Evolutionary conservation across 495 filamentous ascomycete species (phyloP), one percentile per base, ranked within the genome.

Genomic region (Aspergillus nanangensis): DNA sequence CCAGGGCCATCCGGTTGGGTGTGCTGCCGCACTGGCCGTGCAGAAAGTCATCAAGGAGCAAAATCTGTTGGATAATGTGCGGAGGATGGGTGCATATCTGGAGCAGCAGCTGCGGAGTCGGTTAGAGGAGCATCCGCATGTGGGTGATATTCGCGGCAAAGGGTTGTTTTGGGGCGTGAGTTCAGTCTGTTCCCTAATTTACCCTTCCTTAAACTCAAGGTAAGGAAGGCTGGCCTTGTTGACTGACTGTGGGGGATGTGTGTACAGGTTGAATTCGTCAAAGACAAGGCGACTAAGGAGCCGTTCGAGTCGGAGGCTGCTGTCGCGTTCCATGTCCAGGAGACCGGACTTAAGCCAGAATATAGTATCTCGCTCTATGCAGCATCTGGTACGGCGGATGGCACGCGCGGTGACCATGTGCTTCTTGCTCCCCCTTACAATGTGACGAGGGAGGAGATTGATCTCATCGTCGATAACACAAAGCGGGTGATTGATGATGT

Each of bases 341-440:
- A 79, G 44, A 70, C 67, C 8, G 81, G 72, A 0, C 53, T 85
- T 23, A 50, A 58, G 0, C 47, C 68, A 0, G 63, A 76, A 10
- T 77, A 82, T 48, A 74, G 72, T 15, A 76, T 95, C 48, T 79
- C 75, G 0, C 53, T 94, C 14, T 94, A 93, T 59, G 82, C 82
- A 17, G 81, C 82, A 4, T 59, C 71, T 2, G 89, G 88, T 4
- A 82, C 82, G 0, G 78, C 72, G 1, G 84, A 89, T 56, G 86
- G 87, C 0, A 57, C 74, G 22, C 62, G 53, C 3, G 89, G 88
- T 1, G 90, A 96, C 55, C 84, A 90, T 66, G 63, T 91, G 11
- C 67, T 94, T 24, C 52, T 95, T 44, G 77, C 84, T 17, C 90
- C 90, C 3, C 75, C 88, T 1, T 94, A 84, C 62, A 90, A 77